Evolutionary conservation across 139 green algal genomes (phyloP).

Genomic region (Dunaliella primolecta): DNA sequence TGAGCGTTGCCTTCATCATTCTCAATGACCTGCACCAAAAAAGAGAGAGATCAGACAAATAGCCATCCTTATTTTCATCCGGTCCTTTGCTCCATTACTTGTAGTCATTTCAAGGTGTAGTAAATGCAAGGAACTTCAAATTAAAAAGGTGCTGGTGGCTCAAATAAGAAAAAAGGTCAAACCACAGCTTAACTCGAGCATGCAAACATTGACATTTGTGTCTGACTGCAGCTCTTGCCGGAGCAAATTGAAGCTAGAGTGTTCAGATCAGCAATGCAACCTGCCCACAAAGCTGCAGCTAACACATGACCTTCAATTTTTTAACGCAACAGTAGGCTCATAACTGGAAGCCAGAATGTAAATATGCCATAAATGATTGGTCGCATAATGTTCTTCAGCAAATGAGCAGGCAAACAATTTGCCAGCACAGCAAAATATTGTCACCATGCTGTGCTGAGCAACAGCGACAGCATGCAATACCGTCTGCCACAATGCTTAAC

Average conservation of each 20-base stretch:
- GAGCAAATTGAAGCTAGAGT: neutral
- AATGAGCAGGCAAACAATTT: neutral
- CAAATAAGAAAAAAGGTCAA: too few relatives aligned
- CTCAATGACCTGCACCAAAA: neutral
- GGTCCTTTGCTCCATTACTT: neutral
- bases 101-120: neutral
- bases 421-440: neutral
- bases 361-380: too few relatives aligned
- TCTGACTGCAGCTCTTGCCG: neutral
- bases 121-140: neutral
- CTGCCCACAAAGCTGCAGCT: too few relatives aligned
- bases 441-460: too few relatives aligned
- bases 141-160: neutral
- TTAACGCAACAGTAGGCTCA: too few relatives aligned
- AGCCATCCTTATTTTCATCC: neutral
- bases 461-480: too few relatives aligned
- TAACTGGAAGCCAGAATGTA: too few relatives aligned
- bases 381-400: too few relatives aligned
- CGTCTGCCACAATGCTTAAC: neutral
- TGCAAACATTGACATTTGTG: too few relatives aligned
- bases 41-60: neutral
- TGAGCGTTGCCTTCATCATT: neutral
- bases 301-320: too few relatives aligned
- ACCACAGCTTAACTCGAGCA: too few relatives aligned
- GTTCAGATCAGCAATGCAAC: neutral